These are phyloP conservation scores for Wallacemonas collosoma DNA, from an alignment of 208 protist species.

Conservation along the genomic window DNA sequence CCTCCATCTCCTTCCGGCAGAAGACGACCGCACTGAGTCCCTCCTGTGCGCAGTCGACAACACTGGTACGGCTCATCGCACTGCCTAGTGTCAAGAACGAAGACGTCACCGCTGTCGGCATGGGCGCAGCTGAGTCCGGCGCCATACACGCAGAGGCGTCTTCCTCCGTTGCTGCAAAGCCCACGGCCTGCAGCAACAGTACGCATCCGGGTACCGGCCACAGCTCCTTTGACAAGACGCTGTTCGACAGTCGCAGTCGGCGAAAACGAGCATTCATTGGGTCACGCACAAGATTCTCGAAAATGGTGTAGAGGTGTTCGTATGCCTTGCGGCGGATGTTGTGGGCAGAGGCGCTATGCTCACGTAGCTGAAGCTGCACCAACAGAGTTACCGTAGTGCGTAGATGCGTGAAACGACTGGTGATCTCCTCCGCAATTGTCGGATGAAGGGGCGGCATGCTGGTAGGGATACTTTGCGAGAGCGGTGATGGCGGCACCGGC, in stretches of 20 bases:
- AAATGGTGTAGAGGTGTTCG: constrained; percentile 40
- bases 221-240: constrained; percentile 38
- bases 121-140: too few relatives aligned
- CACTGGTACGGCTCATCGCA: background rate
- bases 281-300: constrained; percentile 44
- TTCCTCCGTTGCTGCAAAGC: constrained; percentile 29
- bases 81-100: background rate
- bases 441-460: background rate
- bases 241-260: constrained; percentile 46
- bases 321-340: constrained; percentile 36
- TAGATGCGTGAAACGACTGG: background rate
- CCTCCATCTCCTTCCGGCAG: constrained; percentile 3
- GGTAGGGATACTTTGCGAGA: background rate
- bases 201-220: constrained; percentile 47
- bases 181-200: constrained; percentile 41
- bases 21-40: background rate
- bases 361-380: background rate
- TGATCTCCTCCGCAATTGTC: constrained; percentile 3
- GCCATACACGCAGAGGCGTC: too few relatives aligned
- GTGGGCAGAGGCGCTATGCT: constrained; percentile 18
- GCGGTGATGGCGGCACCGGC: background rate
- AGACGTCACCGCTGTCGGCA: too few relatives aligned
- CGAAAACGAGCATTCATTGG: constrained; percentile 57
- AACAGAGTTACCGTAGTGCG: background rate
- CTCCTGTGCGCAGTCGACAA: background rate